These are phyloP conservation scores for Termitomyces sp. DNA, from an alignment of 768 basidiomycete genomes.

Conservation along the genomic window DNA sequence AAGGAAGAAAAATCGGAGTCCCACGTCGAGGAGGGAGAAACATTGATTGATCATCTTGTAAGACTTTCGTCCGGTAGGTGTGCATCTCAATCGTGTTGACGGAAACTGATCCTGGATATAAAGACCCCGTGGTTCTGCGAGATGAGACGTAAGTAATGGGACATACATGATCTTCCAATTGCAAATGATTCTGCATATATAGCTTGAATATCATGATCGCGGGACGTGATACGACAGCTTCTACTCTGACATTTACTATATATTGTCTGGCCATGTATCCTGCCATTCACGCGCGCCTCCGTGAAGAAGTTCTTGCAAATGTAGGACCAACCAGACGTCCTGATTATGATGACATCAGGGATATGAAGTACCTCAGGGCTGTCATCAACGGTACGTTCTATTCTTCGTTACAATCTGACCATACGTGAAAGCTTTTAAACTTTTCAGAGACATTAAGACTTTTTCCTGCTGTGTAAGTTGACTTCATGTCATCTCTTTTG, in stretches of 20 bases:
- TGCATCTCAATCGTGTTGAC: not conserved
- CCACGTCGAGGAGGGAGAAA: conserved; percentile 35
- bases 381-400: conserved; percentile 54
- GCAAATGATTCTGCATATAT: not conserved
- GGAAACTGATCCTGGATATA: not conserved
- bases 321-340: conserved; percentile 46
- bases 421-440: not conserved
- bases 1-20: conserved; percentile 22
- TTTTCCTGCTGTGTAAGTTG: conserved; percentile 48
- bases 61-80: conserved; percentile 35
- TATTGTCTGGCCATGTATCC: conserved; percentile 49
- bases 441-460: conserved; percentile 45
- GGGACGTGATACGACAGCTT: conserved; percentile 40
- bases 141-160: conserved; percentile 34
- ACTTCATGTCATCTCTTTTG: not conserved
- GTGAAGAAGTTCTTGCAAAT: conserved; percentile 48
- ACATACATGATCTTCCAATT: not conserved
- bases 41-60: conserved; percentile 53
- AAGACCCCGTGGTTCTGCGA: conserved; percentile 40
- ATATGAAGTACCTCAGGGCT: conserved; percentile 62
- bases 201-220: conserved; percentile 46
- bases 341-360: conserved; percentile 49
- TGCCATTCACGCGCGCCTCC: conserved; percentile 37
- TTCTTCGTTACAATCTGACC: not conserved
- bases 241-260: conserved; percentile 35